Evolutionary conservation across 1,284 basidiomycete species (phyloP).

Genomic region (Naganishia liquefaciens): DNA sequence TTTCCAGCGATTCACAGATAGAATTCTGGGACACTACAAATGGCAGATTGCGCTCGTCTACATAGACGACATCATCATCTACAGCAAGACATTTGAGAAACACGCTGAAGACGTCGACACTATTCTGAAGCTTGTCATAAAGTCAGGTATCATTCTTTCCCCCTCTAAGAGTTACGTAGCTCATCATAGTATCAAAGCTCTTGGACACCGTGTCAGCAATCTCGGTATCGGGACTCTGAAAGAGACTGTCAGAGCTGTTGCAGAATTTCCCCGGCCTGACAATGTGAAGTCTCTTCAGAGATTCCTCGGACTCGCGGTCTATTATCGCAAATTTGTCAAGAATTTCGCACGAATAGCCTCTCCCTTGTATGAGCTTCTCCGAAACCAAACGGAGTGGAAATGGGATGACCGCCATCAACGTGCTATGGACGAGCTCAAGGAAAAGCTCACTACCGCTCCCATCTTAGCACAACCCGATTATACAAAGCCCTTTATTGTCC

Average conservation of each 20-base stretch:
- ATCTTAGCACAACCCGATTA: slow-evolving; percentile 28
- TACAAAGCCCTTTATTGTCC: slow-evolving; percentile 25
- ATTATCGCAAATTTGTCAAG: slow-evolving; percentile 24
- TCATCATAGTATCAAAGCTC: slow-evolving; percentile 2
- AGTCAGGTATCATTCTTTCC: slow-evolving; percentile 28
- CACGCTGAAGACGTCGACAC: slow-evolving; percentile 19
- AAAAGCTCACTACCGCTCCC: slow-evolving; percentile 3
- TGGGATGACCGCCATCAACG: slow-evolving; percentile 5
- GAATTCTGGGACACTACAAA: slow-evolving; percentile 51
- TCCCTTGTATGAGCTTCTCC: slow-evolving; percentile 14
- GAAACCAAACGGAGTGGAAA: slow-evolving; percentile 8
- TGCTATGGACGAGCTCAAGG: slow-evolving; percentile 26
- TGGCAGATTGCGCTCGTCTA: slow-evolving; percentile 49
- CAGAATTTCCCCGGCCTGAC: slow-evolving; percentile 14
- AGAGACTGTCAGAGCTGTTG: slow-evolving; percentile 9
- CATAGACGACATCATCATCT: slow-evolving; percentile 35
- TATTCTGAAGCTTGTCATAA: slow-evolving; percentile 16
- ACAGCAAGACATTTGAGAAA: slow-evolving; percentile 23
- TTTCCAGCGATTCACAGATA: slow-evolving; percentile 56
- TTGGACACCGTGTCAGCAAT: slow-evolving; percentile 21
- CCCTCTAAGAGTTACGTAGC: slow-evolving; percentile 24
- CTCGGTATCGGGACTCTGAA: slow-evolving; percentile 29
- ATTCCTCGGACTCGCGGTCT: slow-evolving; percentile 27
- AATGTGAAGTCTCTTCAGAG: slow-evolving; percentile 20
- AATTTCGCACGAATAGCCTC: slow-evolving; percentile 17